Percentiles rank a stretch among this genome's conserved stretches.
Evolutionary conservation across 1,284 basidiomycete species (phyloP).

Genomic region (Tilletia walkeri): DNA sequence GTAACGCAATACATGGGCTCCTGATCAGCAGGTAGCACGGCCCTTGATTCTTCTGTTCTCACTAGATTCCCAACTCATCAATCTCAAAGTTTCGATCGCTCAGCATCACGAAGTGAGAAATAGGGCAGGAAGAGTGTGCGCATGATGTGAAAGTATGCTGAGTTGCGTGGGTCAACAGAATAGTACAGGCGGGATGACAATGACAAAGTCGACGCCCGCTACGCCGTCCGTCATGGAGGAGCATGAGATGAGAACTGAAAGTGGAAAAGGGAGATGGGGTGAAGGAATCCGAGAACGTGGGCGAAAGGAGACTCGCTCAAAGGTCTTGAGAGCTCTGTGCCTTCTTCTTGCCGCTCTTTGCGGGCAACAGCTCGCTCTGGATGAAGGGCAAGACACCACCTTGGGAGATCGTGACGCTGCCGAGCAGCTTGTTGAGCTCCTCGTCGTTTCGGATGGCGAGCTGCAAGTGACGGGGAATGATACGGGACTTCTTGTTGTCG

Average conservation of each 20-base stretch:
- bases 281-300: background rate
- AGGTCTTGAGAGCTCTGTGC: slow-evolving; percentile 24
- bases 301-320: background rate
- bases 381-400: slow-evolving; percentile 76
- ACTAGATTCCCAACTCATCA: too few relatives aligned
- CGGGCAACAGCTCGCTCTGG: slow-evolving; percentile 67
- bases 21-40: too few relatives aligned
- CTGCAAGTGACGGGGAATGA: slow-evolving; percentile 83
- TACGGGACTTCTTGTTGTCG: slow-evolving; percentile 79
- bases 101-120: background rate
- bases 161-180: background rate
- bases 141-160: background rate
- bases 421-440: slow-evolving; percentile 70
- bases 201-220: slow-evolving; percentile 2
- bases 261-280: background rate
- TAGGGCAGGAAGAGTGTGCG: background rate
- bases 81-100: too few relatives aligned
- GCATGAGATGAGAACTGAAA: background rate
- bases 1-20: too few relatives aligned
- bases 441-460: slow-evolving; percentile 71
- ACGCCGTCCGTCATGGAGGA: slow-evolving; percentile 7
- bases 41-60: too few relatives aligned
- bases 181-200: slow-evolving; percentile 9
- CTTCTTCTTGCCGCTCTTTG: slow-evolving; percentile 64
- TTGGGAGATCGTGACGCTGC: slow-evolving; percentile 82